Percentiles rank a stretch among this genome's conserved stretches.
These are phyloP conservation scores for Erodium moschatum DNA, from an alignment of 441 rosid genomes.

Conservation along the genomic window DNA sequence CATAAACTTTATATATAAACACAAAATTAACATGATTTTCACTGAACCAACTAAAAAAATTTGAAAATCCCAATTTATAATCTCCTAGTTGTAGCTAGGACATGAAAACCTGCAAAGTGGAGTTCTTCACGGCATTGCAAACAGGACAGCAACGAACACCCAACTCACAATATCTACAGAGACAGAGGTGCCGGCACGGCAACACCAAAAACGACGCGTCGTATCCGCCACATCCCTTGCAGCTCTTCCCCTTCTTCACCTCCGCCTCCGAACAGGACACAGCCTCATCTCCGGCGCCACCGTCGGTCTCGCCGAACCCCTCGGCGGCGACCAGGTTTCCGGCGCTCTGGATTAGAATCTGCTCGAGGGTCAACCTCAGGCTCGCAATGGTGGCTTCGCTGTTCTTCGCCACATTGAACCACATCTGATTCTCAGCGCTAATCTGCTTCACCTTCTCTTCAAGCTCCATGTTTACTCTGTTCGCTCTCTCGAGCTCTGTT, in stretches of 20 bases:
- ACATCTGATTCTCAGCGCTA: slow-evolving; percentile 13
- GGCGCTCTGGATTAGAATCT: slow-evolving; percentile 6
- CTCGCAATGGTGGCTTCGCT: slow-evolving; percentile 14
- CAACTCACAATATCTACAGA: slow-evolving; percentile 7
- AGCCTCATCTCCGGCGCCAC: slow-evolving; percentile 7
- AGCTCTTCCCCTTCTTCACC: neutral
- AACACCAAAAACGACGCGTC: slow-evolving; percentile 6
- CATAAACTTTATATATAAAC: too few species aligned
- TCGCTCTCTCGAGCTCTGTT: slow-evolving; percentile 6
- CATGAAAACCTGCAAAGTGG: slow-evolving; percentile 10
- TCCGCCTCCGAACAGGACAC: neutral
- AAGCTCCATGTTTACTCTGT: neutral
- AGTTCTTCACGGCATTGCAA: slow-evolving; percentile 13
- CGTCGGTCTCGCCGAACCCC: slow-evolving; percentile 16
- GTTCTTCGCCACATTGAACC: slow-evolving; percentile 16
- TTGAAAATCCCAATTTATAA: too few species aligned
- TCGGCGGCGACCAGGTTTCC: slow-evolving; percentile 7
- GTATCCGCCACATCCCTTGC: slow-evolving; percentile 14
- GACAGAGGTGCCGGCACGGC: slow-evolving; percentile 18
- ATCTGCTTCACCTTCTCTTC: slow-evolving; percentile 14
- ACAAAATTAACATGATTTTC: too few species aligned
- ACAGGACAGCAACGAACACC: slow-evolving; percentile 10
- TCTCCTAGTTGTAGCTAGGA: neutral
- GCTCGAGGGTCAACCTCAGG: slow-evolving; percentile 14
- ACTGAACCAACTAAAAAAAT: too few species aligned